phyloP scores from a whole-genome alignment of 2,329 filamentous ascomycete species.

The Triangularia verruculosa region DNA sequence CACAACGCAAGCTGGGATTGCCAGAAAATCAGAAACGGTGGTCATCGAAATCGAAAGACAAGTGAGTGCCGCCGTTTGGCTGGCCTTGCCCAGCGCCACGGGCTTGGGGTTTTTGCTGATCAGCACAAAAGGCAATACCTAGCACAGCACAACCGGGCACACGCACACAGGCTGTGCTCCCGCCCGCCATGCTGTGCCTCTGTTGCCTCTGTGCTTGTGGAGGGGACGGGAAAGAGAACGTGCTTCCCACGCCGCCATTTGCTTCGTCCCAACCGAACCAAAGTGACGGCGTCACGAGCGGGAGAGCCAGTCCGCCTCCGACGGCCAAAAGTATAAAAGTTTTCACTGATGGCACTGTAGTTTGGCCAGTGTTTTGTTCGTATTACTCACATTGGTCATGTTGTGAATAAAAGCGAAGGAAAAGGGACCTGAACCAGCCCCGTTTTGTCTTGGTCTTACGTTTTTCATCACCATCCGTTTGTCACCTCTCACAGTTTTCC shows the following conservation, averaged over 20 bases:
- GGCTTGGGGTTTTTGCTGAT: neutral
- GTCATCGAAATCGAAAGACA: neutral
- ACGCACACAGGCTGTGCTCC: neutral
- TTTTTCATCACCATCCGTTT: neutral
- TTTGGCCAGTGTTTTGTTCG: neutral
- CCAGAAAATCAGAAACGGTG: neutral
- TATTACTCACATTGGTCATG: neutral
- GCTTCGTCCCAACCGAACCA: neutral
- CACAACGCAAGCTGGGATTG: conserved; percentile 1
- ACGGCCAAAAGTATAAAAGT: neutral
- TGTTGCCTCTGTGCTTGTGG: neutral
- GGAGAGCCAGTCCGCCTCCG: neutral
- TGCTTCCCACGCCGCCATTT: neutral
- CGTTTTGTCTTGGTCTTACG: neutral
- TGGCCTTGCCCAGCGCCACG: neutral
- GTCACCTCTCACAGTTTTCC: neutral
- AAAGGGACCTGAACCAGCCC: neutral
- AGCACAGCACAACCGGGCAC: neutral
- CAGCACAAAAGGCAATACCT: neutral
- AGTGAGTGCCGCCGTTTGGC: conserved; percentile 13
- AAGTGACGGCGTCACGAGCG: neutral
- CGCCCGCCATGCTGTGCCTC: neutral
- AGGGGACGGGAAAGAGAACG: neutral
- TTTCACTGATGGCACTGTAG: neutral
- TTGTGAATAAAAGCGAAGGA: neutral